A percentile compares a stretch with the other conserved stretches of the same genome.
phyloP scores from a whole-genome alignment of 768 basidiomycete genomes.

The Albatrellus ellisii region DNA sequence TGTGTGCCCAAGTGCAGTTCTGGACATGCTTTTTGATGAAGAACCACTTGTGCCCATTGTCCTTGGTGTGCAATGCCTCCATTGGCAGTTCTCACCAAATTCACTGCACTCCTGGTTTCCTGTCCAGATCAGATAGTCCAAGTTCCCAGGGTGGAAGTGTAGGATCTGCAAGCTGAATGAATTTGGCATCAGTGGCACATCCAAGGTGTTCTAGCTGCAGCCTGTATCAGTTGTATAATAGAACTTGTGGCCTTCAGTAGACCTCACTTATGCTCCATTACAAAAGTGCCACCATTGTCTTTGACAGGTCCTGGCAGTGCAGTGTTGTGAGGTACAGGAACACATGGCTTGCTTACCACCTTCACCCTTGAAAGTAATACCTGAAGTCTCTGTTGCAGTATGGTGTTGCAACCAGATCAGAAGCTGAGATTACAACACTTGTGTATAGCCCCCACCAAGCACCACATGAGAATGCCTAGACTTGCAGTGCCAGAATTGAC shows the following conservation, averaged over 20 bases:
- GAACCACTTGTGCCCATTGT: conserved; percentile 74
- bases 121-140: conserved; percentile 84
- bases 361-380: too few relatives aligned
- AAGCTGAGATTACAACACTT: too few relatives aligned
- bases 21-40: conserved; percentile 76
- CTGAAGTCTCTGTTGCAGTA: too few relatives aligned
- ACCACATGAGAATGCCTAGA: too few relatives aligned
- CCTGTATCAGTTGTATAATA: conserved; percentile 83
- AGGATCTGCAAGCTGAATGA: conserved; percentile 62
- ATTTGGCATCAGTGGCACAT: conserved; percentile 65
- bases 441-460: too few relatives aligned
- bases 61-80: conserved; percentile 56
- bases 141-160: conserved; percentile 69
- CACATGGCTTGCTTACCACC: too few relatives aligned
- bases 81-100: conserved; percentile 47
- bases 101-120: conserved; percentile 56
- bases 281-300: too few relatives aligned
- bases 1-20: conserved; percentile 87
- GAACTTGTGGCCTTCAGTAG: conserved; percentile 45
- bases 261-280: too few relatives aligned
- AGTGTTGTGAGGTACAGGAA: too few relatives aligned
- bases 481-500: too few relatives aligned
- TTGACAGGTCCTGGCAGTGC: too few relatives aligned
- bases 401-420: too few relatives aligned
- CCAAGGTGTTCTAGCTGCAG: conserved; percentile 43